These are phyloP conservation scores for Nicotiana knightiana DNA, from an alignment of 257 asterid species.

Conservation along the genomic window DNA sequence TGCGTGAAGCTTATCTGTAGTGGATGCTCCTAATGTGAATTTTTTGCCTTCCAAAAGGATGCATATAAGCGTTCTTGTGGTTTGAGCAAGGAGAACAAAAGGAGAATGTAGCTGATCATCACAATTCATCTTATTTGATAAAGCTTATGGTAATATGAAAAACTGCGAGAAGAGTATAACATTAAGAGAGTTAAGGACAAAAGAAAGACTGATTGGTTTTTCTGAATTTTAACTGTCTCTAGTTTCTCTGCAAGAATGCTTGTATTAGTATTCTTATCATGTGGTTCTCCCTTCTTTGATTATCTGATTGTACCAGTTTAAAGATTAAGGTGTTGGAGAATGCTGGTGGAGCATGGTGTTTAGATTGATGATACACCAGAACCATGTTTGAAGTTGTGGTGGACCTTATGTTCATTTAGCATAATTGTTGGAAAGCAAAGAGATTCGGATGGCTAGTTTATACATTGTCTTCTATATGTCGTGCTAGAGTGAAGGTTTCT, in stretches of 20 bases:
- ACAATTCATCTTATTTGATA: not conserved
- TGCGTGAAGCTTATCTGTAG: not conserved
- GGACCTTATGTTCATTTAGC: not conserved
- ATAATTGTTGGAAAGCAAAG: not conserved
- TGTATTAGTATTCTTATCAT: not conserved
- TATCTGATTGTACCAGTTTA: not conserved
- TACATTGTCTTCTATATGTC: not conserved
- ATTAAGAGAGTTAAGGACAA: not conserved
- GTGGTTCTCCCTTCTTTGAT: not conserved
- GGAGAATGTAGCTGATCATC: not conserved
- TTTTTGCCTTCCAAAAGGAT: not conserved
- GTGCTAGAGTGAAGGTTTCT: not conserved
- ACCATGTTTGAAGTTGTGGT: not conserved
- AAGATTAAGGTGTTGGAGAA: not conserved
- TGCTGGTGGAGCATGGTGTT: not conserved
- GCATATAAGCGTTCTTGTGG: not conserved
- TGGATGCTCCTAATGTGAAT: not conserved
- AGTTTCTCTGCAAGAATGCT: not conserved
- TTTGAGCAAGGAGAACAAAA: not conserved
- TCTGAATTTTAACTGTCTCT: not conserved
- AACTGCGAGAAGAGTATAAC: not conserved
- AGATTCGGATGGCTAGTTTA: not conserved
- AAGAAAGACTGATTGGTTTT: not conserved
- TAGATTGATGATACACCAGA: not conserved
- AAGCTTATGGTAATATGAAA: not conserved